Evolutionary conservation across 2,329 filamentous ascomycete species (phyloP).

Genomic region (Penicillium digitatum): DNA sequence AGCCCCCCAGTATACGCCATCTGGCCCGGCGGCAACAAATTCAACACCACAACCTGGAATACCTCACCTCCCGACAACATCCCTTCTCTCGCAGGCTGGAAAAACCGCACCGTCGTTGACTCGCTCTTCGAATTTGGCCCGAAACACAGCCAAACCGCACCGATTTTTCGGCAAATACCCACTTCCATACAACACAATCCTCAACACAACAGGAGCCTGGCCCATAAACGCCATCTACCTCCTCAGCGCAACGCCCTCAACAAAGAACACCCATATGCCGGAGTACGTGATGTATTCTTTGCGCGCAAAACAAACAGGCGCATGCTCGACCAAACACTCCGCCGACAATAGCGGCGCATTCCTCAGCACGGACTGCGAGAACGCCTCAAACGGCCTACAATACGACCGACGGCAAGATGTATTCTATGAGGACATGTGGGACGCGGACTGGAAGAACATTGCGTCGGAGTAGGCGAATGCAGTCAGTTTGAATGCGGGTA

Average conservation of each 20-base stretch:
- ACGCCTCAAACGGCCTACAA: constrained; percentile 50
- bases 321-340: constrained; percentile 61
- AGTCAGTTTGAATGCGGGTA: constrained; percentile 56
- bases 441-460: constrained; percentile 54
- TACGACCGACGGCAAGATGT: constrained; percentile 49
- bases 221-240: constrained; percentile 61
- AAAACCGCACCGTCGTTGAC: constrained; percentile 61
- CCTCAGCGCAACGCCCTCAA: constrained; percentile 50
- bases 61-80: constrained; percentile 32
- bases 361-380: constrained; percentile 61
- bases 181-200: constrained; percentile 61
- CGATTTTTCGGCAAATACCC: constrained; percentile 55
- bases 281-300: constrained; percentile 67
- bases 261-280: constrained; percentile 16
- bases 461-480: constrained; percentile 54
- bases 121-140: constrained; percentile 66
- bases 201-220: constrained; percentile 49
- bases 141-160: constrained; percentile 50
- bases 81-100: constrained; percentile 40
- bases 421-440: constrained; percentile 33
- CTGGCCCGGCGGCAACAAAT: constrained; percentile 50
- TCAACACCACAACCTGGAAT: constrained; percentile 29
- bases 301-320: constrained; percentile 58
- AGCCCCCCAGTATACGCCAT: constrained; percentile 59
- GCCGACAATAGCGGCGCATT: constrained; percentile 55